These are phyloP conservation scores for Citrus hindsii DNA, from an alignment of 345 rosid genomes.

Conservation along the genomic window DNA sequence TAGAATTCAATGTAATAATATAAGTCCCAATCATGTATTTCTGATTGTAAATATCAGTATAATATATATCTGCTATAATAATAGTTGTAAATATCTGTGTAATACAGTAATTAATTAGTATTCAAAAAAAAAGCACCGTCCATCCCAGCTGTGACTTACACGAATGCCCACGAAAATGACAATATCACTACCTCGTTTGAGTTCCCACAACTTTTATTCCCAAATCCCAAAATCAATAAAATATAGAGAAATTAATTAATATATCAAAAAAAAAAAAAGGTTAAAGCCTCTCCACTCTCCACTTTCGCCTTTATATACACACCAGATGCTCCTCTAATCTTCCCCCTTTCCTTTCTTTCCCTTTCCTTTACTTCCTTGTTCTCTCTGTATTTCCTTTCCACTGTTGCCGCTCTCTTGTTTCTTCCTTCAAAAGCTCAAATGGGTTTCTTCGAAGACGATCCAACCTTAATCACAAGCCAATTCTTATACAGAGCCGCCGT, in stretches of 20 bases:
- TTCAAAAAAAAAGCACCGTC: too few relatives aligned
- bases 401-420: background rate
- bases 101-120: too few relatives aligned
- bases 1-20: too few relatives aligned
- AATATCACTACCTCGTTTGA: background rate
- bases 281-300: too few relatives aligned
- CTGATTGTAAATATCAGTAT: too few relatives aligned
- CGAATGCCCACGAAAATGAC: conserved; percentile 16
- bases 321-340: background rate
- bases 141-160: conserved; percentile 14
- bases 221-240: background rate
- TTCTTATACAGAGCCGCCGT: conserved; percentile 76
- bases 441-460: conserved; percentile 70
- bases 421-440: conserved; percentile 14
- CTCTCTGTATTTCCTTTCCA: background rate
- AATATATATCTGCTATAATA: too few relatives aligned
- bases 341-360: conserved; percentile 29
- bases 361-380: conserved; percentile 3
- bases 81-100: too few relatives aligned
- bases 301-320: conserved; percentile 16
- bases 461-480: conserved; percentile 48
- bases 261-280: rapidly evolving
- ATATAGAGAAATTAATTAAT: too few relatives aligned
- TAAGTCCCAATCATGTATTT: too few relatives aligned
- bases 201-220: background rate